phyloP scores from a whole-genome alignment of 371 early-diverging fungal genomes.

The Capniomyces stellatus region DNA sequence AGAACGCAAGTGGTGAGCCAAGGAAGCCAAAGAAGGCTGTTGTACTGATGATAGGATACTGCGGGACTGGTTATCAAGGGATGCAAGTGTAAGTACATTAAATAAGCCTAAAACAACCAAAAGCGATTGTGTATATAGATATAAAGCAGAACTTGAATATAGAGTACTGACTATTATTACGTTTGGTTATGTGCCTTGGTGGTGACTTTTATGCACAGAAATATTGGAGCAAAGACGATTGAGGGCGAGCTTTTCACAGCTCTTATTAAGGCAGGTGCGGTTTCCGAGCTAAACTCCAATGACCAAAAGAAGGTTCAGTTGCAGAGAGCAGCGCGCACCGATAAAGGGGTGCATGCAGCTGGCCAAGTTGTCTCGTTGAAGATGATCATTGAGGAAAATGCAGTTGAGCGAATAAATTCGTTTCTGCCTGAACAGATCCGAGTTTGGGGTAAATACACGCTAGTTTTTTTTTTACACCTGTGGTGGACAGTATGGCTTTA shows the following conservation, averaged over 20 bases:
- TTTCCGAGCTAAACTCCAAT: slow-evolving; percentile 52
- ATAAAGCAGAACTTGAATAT: too few relatives aligned
- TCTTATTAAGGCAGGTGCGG: slow-evolving; percentile 46
- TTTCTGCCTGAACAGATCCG: slow-evolving; percentile 61
- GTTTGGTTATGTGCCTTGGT: too few relatives aligned
- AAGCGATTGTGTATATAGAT: too few relatives aligned
- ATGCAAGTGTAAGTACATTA: slow-evolving; percentile 51
- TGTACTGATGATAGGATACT: slow-evolving; percentile 75
- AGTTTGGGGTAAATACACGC: slow-evolving; percentile 46
- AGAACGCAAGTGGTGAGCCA: background rate
- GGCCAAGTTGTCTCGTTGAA: slow-evolving; percentile 88
- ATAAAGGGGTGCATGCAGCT: slow-evolving; percentile 99
- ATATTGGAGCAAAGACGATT: slow-evolving; percentile 51
- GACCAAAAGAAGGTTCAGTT: slow-evolving; percentile 56
- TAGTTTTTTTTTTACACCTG: slow-evolving; percentile 3
- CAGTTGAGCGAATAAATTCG: slow-evolving; percentile 57
- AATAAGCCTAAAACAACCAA: too few relatives aligned
- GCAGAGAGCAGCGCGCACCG: slow-evolving; percentile 90
- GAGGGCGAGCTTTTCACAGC: slow-evolving; percentile 67
- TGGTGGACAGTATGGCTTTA: too few relatives aligned
- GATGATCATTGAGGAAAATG: slow-evolving; percentile 51
- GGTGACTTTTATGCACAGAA: too few relatives aligned
- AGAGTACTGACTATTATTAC: too few relatives aligned
- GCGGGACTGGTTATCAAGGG: slow-evolving; percentile 89
- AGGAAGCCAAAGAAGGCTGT: slow-evolving; percentile 66